Evolutionary conservation across 306 rosid species (phyloP), one percentile per base, ranked within the genome.

Genomic region (Arachis hypogaea): DNA sequence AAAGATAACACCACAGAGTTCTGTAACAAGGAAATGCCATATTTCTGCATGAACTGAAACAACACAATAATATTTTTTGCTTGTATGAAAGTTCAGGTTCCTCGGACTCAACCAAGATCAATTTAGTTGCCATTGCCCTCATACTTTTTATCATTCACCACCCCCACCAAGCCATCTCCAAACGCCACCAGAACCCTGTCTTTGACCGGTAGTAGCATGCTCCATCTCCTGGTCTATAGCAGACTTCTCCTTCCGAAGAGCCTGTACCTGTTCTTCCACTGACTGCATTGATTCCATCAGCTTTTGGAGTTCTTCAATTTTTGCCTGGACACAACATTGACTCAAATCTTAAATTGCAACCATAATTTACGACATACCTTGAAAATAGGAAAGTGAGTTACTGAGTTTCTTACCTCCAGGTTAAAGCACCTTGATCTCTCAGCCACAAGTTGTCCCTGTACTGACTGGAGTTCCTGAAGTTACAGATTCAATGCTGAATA

Each of bases 371-470:
- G 59, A 42, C 14, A 59, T 14, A 66, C 59, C 72, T 63, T 55
- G 65, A 43, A 71, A 14, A 40, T 52, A 7, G 64, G 43, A 71
- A 60, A 56, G 75, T 50, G 63, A 59, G 61, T 44, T 51, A 46
- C 38, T 50, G 63, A 59, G 61, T 44, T 51, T 52, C 38, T 43
- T 60, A 94, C 99, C 99, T 95, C 99, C 60, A 92, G 78, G 59
- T 87, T 92, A 75, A 92, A 95, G 84, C 98, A 95, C 82, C 99
- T 88, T 72, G 99, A 95, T 83, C 98, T 87, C 86, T 95, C 99
- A 52, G 96, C 86, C 71, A 88, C 84, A 63, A 95, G 90, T 78
- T 95, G 98, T 28, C 89, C 96, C 81, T 92, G 97, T 61, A 95
- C 97, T 11, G 98, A 95, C 45, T 77, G 90, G 73, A 95, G 93